These are phyloP conservation scores for Solanum pinnatisectum DNA, from an alignment of 257 asterid species.

Conservation along the genomic window DNA sequence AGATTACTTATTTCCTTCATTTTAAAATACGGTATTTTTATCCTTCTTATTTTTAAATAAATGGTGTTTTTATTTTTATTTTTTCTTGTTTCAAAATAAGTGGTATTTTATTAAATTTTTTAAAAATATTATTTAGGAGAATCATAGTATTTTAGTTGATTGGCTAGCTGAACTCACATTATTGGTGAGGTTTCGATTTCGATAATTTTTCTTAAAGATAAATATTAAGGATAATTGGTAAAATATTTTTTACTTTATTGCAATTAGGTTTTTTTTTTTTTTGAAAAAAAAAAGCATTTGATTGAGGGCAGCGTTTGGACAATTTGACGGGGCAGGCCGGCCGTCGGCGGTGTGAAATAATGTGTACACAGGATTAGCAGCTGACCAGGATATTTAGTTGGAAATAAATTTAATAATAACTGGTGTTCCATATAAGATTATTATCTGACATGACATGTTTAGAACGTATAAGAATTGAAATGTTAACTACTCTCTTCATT, in stretches of 20 bases:
- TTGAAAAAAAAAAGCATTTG: neutral
- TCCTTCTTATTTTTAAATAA: neutral
- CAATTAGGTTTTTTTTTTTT: no score
- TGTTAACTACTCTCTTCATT: neutral
- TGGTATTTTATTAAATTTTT: neutral
- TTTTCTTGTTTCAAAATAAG: neutral
- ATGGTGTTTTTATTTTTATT: fast-evolving
- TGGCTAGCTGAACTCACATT: neutral
- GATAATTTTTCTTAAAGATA: neutral
- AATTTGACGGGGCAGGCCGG: neutral
- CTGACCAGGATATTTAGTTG: neutral
- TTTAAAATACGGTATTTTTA: no score
- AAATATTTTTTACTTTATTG: neutral
- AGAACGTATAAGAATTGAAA: neutral
- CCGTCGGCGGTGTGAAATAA: neutral
- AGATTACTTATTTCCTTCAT: neutral
- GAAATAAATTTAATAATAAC: neutral
- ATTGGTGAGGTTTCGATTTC: neutral
- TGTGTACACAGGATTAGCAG: neutral
- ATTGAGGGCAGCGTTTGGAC: neutral
- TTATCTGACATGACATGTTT: neutral
- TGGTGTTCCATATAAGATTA: neutral
- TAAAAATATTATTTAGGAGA: neutral
- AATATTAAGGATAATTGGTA: neutral
- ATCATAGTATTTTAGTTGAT: neutral